Evolutionary conservation across 2,329 filamentous ascomycete genomes (phyloP).

Genomic region (Ilyonectria mors-panacis): DNA sequence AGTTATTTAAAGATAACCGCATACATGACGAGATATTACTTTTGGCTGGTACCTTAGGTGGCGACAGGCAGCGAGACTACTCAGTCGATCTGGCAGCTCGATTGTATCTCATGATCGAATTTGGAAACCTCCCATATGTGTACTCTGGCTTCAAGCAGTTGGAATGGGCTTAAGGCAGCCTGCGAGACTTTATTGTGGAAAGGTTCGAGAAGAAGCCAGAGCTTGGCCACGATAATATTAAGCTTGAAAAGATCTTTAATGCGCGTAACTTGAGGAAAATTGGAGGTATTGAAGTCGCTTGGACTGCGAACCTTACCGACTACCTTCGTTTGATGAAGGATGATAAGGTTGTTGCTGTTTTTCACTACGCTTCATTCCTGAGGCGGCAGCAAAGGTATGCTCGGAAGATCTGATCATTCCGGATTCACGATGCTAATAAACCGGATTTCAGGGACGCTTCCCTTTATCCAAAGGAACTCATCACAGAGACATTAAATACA

Average conservation of each 20-base stretch:
- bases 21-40: too few relatives aligned
- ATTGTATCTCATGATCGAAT: slow-evolving; percentile 3
- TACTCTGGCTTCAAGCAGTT: background rate
- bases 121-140: slow-evolving; percentile 14
- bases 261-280: slow-evolving; percentile 42
- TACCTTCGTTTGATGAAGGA: slow-evolving; percentile 57
- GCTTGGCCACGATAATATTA: background rate
- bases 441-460: too few relatives aligned
- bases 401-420: too few relatives aligned
- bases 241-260: slow-evolving; percentile 11
- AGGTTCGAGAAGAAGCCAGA: background rate
- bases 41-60: too few relatives aligned
- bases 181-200: background rate
- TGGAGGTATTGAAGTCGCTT: slow-evolving; percentile 53
- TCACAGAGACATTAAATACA: too few relatives aligned
- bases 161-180: background rate
- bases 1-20: too few relatives aligned
- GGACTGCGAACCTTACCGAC: slow-evolving; percentile 58
- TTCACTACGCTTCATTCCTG: slow-evolving; percentile 58
- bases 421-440: too few relatives aligned
- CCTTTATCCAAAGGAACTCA: too few relatives aligned
- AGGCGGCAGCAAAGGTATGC: too few relatives aligned
- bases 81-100: slow-evolving; percentile 8
- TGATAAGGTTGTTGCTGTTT: slow-evolving; percentile 56
- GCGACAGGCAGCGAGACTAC: background rate